phyloP scores from a whole-genome alignment of 257 asterid genomes.

The Misopates orontium region DNA sequence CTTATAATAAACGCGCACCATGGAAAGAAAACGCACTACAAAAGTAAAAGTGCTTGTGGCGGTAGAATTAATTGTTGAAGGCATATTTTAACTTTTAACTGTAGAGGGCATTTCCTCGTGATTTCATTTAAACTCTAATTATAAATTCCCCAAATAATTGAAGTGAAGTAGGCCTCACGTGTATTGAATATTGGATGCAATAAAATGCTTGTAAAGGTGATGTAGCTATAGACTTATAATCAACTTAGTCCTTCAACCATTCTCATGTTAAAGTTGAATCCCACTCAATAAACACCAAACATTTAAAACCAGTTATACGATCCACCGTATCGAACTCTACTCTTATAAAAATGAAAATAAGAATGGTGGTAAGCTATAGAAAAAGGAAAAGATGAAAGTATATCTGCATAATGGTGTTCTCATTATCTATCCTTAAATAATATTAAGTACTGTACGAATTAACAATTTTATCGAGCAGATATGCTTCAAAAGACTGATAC shows the following conservation, averaged over 20 bases:
- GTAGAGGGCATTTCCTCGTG: constrained; percentile 19
- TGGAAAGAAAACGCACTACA: too few relatives aligned
- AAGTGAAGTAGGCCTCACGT: constrained; percentile 24
- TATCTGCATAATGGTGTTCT: too few relatives aligned
- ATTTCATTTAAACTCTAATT: background rate
- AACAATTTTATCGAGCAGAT: background rate
- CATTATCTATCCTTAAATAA: too few relatives aligned
- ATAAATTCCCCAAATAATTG: constrained; percentile 18
- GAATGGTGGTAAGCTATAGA: too few relatives aligned
- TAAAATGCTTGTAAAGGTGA: constrained; percentile 17
- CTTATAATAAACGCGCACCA: too few relatives aligned
- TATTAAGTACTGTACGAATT: background rate
- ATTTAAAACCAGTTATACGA: background rate
- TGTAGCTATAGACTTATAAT: background rate
- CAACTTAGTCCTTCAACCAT: constrained; percentile 4
- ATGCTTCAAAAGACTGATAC: too few relatives aligned
- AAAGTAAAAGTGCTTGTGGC: too few relatives aligned
- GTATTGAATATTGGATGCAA: constrained; percentile 14
- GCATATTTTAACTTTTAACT: background rate
- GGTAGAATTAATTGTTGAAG: too few relatives aligned
- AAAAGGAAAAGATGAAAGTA: too few relatives aligned
- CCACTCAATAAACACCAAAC: background rate
- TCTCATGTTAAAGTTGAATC: constrained; percentile 7
- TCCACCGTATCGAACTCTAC: background rate
- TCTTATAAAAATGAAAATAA: too few relatives aligned